These are phyloP conservation scores for Myriosclerotinia curreyana DNA, from an alignment of 2,329 filamentous ascomycete species.

Conservation along the genomic window DNA sequence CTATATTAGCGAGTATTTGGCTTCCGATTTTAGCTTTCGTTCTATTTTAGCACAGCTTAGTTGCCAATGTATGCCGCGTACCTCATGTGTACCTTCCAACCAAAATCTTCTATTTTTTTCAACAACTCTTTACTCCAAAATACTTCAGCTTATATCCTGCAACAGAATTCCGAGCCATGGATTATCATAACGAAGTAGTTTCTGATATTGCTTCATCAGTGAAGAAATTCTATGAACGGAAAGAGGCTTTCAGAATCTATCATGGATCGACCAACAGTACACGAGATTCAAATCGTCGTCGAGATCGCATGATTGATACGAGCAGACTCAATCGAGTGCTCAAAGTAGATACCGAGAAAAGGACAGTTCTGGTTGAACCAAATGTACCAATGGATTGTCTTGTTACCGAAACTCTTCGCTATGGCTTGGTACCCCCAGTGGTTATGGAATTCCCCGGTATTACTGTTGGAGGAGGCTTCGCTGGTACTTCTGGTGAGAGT, in stretches of 20 bases:
- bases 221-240: conserved; percentile 27
- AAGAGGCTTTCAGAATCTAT: conserved; percentile 48
- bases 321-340: conserved; percentile 47
- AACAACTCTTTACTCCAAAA: neutral
- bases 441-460: conserved; percentile 71
- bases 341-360: conserved; percentile 43
- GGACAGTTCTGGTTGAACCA: conserved; percentile 56
- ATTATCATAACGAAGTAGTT: conserved; percentile 30
- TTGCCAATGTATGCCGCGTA: neutral
- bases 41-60: neutral
- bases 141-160: neutral
- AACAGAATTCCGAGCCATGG: conserved; percentile 23
- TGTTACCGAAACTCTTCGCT: conserved; percentile 52
- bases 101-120: neutral
- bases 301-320: conserved; percentile 44
- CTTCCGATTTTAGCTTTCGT: neutral
- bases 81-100: neutral
- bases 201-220: conserved; percentile 27
- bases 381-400: conserved; percentile 67
- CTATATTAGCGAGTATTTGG: neutral
- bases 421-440: conserved; percentile 58
- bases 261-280: conserved; percentile 56
- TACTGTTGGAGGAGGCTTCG: conserved; percentile 63
- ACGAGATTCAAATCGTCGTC: conserved; percentile 37
- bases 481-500: conserved; percentile 64